Evolutionary conservation across 176 grass and related monocot species (phyloP).

Genomic region (Triticum urartu): DNA sequence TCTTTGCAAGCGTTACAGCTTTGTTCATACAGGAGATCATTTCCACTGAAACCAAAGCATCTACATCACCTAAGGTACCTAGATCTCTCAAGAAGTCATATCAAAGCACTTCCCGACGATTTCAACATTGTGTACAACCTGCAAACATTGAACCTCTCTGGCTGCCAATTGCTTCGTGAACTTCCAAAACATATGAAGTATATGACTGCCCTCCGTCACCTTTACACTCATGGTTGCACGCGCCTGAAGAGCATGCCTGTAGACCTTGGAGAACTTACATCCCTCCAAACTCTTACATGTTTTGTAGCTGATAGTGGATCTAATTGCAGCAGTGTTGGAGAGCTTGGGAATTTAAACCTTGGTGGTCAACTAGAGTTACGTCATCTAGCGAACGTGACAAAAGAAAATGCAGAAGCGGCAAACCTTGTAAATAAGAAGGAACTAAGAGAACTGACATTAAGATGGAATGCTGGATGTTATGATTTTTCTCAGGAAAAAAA

Average conservation of each 20-base stretch:
- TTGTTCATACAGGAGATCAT: too few species aligned
- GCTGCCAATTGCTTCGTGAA: too few species aligned
- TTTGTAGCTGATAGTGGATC: background rate
- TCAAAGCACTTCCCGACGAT: too few species aligned
- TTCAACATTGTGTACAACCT: too few species aligned
- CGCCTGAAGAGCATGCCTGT: background rate
- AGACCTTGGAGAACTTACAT: background rate
- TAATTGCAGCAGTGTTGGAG: background rate
- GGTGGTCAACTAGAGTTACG: background rate
- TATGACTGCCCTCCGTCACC: slow-evolving; percentile 9
- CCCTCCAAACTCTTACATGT: background rate
- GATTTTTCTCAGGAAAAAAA: too few species aligned
- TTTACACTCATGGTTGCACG: background rate
- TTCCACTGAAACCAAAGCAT: too few species aligned
- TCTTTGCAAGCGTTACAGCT: background rate
- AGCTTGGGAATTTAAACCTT: background rate
- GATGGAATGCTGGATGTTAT: too few species aligned
- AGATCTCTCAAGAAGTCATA: too few species aligned
- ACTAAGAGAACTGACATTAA: too few species aligned
- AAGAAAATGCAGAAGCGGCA: background rate
- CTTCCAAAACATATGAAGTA: slow-evolving; percentile 26
- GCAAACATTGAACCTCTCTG: too few species aligned
- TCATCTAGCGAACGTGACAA: background rate
- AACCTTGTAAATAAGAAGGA: background rate
- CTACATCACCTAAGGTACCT: too few species aligned